A percentile compares a stretch with the other conserved stretches of the same genome.
phyloP scores from a whole-genome alignment of 805 yeast genomes.

The Cyberlindnera galapagoensis region DNA sequence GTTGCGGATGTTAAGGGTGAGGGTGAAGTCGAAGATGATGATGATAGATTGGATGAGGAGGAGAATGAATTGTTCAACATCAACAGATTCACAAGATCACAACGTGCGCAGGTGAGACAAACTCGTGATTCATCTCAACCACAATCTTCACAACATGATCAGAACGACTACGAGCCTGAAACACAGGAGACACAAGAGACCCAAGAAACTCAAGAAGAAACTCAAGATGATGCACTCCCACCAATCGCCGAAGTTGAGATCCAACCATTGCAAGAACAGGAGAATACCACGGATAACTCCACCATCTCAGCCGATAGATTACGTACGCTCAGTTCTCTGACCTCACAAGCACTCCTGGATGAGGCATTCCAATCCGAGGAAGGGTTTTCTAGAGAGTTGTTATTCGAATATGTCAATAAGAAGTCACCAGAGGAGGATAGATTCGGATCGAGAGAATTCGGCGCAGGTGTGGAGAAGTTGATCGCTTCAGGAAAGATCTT shows the following conservation, averaged over 20 bases:
- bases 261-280: constrained; percentile 6
- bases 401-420: constrained; percentile 31
- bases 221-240: not conserved
- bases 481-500: constrained; percentile 27
- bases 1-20: not conserved
- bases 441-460: constrained; percentile 30
- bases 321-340: constrained; percentile 6
- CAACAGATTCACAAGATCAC: no score
- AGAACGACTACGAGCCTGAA: constrained; percentile 10
- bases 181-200: constrained; percentile 10
- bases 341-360: constrained; percentile 8
- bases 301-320: constrained; percentile 14
- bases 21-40: not conserved
- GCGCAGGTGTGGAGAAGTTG: constrained; percentile 29
- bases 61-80: constrained; percentile 2
- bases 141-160: constrained; percentile 11
- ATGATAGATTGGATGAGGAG: constrained; percentile 4
- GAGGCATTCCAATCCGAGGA: constrained; percentile 25
- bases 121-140: constrained; percentile 3
- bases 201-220: constrained; percentile 5
- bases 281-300: not conserved
- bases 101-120: not conserved
- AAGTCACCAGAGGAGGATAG: constrained; percentile 29
- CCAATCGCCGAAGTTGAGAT: not conserved
- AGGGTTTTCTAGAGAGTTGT: constrained; percentile 22